Conservation (phyloP, 2,329 filamentous ascomycete genomes). For the Stemphylium beticola region DNA sequence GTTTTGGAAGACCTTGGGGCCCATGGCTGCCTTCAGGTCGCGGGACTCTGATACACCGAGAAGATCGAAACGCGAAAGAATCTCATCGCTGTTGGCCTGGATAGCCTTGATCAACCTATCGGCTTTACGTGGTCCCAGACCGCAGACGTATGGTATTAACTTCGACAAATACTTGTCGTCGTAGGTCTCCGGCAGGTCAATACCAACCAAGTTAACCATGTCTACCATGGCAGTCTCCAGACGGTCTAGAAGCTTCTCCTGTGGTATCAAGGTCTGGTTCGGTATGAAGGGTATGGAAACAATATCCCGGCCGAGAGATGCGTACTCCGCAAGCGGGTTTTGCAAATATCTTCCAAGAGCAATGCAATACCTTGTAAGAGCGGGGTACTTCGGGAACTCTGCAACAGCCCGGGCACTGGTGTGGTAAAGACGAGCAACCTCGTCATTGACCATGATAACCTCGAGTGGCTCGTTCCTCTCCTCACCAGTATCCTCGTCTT, state of each 20-base stretch:
- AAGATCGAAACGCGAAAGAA: slow-evolving; percentile 84
- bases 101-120: slow-evolving; percentile 85
- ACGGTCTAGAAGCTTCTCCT: slow-evolving; percentile 84
- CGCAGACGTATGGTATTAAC: slow-evolving; percentile 87
- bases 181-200: slow-evolving; percentile 93
- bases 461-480: slow-evolving; percentile 82
- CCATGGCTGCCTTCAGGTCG: slow-evolving; percentile 61
- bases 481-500: slow-evolving; percentile 73
- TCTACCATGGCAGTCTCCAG: slow-evolving; percentile 98
- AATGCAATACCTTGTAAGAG: slow-evolving; percentile 86
- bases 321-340: slow-evolving; percentile 95
- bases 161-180: slow-evolving; percentile 82
- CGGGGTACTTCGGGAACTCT: slow-evolving; percentile 81
- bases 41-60: slow-evolving; percentile 77
- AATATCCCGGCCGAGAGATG: slow-evolving; percentile 86
- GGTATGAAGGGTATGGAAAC: slow-evolving; percentile 86
- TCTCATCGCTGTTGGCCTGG: slow-evolving; percentile 85
- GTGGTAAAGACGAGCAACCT: slow-evolving; percentile 95
- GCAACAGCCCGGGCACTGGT: slow-evolving; percentile 78
- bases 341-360: slow-evolving; percentile 90
- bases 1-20: slow-evolving; percentile 92
- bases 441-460: slow-evolving; percentile 91
- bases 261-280: slow-evolving; percentile 84
- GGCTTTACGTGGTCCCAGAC: slow-evolving; percentile 90
- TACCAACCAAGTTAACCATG: slow-evolving; percentile 95